A percentile compares a stretch with the other conserved stretches of the same genome.
Evolutionary conservation across 1,139 yeast genomes (phyloP).

Genomic region (Geotrichum phurueaensis): DNA sequence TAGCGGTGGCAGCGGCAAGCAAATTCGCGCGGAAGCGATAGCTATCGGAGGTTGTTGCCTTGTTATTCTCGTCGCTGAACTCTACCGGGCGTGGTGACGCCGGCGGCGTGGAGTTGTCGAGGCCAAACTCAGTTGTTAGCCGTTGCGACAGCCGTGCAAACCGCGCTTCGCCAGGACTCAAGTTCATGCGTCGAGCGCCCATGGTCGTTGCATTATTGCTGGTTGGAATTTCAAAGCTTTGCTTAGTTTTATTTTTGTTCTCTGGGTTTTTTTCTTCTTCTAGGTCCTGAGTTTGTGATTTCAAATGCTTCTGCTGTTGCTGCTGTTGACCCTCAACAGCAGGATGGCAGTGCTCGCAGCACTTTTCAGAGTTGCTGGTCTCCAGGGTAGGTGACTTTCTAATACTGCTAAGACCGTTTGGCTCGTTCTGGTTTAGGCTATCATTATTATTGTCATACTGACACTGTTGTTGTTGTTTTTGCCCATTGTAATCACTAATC

Average conservation of each 20-base stretch:
- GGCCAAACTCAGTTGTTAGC: slow-evolving; percentile 3
- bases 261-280: background rate
- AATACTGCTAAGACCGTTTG: background rate
- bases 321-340: background rate
- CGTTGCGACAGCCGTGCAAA: slow-evolving; percentile 9
- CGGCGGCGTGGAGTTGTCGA: background rate
- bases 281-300: background rate
- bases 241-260: background rate
- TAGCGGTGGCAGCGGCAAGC: background rate
- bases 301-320: background rate
- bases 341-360: slow-evolving; percentile 1
- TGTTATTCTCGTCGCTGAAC: background rate
- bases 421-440: background rate
- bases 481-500: background rate
- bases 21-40: background rate
- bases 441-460: background rate
- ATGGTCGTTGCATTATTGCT: background rate
- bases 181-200: background rate
- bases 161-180: slow-evolving; percentile 10
- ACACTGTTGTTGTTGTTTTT: background rate
- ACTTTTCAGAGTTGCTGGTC: background rate
- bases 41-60: background rate
- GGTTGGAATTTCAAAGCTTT: background rate
- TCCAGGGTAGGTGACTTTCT: background rate
- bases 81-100: background rate